Conservation (phyloP, 2,329 filamentous ascomycete genomes). For the Tolypocladium inflatum region DNA sequence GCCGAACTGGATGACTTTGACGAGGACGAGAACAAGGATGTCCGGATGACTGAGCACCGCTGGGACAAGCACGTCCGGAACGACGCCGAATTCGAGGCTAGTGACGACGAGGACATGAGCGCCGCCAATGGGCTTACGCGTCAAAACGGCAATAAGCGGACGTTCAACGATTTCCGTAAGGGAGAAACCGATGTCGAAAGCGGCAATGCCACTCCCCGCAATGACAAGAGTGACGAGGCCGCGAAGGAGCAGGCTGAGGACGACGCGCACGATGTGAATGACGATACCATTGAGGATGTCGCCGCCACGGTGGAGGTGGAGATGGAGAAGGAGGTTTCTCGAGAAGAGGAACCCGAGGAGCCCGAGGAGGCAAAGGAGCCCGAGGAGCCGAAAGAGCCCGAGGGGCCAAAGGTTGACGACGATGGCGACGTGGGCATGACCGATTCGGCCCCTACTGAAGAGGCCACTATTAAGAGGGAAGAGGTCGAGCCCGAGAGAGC, state of each 20-base stretch:
- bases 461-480: slow-evolving; percentile 29
- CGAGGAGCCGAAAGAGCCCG: slow-evolving; percentile 6
- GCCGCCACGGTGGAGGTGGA: slow-evolving; percentile 16
- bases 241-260: slow-evolving; percentile 16
- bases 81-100: slow-evolving; percentile 76
- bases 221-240: slow-evolving; percentile 20
- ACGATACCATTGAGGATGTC: slow-evolving; percentile 36
- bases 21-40: slow-evolving; percentile 78
- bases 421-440: slow-evolving; percentile 45
- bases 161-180: slow-evolving; percentile 43
- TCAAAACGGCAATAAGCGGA: slow-evolving; percentile 36
- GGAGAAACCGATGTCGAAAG: slow-evolving; percentile 27
- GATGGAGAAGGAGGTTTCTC: slow-evolving; percentile 15
- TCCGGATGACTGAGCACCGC: slow-evolving; percentile 68
- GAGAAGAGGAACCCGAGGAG: slow-evolving; percentile 4
- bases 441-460: slow-evolving; percentile 21
- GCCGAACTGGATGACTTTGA: slow-evolving; percentile 61
- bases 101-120: slow-evolving; percentile 78
- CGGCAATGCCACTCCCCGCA: slow-evolving; percentile 25
- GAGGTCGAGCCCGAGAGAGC: slow-evolving; percentile 24
- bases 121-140: slow-evolving; percentile 60
- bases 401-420: slow-evolving; percentile 27
- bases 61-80: slow-evolving; percentile 72
- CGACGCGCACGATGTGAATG: slow-evolving; percentile 25
- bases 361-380: slow-evolving; percentile 1